Percentiles rank a stretch among this genome's conserved stretches.
Evolutionary conservation across 768 basidiomycete genomes (phyloP).

Genomic region (Phylloporus arenicola): DNA sequence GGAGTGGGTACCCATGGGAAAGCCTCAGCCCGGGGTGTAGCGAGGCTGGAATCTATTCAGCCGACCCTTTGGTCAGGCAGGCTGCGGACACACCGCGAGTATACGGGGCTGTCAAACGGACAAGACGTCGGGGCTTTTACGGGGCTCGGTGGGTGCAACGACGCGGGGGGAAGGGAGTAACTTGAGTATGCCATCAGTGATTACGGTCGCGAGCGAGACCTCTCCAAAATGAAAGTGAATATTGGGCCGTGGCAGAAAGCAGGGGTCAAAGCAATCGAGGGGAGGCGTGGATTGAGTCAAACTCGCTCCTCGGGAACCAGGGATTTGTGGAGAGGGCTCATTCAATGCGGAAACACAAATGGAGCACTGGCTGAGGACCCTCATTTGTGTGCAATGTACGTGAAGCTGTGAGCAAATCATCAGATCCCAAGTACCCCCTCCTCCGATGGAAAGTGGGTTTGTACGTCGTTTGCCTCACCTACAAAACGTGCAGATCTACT

Average conservation of each 20-base stretch:
- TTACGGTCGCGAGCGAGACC: neutral
- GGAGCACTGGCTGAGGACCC: neutral
- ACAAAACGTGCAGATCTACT: conserved; percentile 37
- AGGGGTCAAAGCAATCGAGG: neutral
- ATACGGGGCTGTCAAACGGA: neutral
- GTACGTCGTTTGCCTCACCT: conserved; percentile 4
- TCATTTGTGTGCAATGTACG: conserved; percentile 35
- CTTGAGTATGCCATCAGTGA: too few species aligned
- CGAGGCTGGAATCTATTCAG: neutral
- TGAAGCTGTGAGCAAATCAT: conserved; percentile 38
- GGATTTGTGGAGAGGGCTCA: conserved; percentile 4
- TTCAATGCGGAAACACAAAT: neutral
- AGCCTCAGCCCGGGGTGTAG: neutral
- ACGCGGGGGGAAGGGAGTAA: too few species aligned
- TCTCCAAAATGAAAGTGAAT: neutral
- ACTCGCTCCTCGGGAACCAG: conserved; percentile 1
- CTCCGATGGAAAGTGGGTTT: neutral
- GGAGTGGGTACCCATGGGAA: too few species aligned
- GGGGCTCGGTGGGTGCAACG: too few species aligned
- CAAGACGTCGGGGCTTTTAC: neutral
- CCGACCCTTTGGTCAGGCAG: too few species aligned
- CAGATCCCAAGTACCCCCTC: conserved; percentile 50
- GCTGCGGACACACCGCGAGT: neutral
- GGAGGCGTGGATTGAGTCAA: neutral
- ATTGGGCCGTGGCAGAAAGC: neutral